phyloP scores from a whole-genome alignment of 2,329 filamentous ascomycete genomes.

The Penicillium sp. region DNA sequence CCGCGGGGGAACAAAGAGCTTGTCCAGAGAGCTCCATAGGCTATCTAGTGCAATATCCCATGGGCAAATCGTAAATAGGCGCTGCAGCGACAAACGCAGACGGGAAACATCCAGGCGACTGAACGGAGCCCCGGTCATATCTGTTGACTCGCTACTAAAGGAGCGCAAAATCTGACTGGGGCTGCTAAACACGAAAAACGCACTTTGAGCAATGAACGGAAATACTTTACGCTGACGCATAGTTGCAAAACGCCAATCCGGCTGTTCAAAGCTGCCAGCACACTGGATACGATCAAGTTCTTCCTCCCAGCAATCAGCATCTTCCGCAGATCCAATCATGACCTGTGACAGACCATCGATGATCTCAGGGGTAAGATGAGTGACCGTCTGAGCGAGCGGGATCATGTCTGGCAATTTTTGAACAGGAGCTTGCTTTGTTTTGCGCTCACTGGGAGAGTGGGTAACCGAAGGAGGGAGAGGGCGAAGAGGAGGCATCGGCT shows the following conservation, averaged over 20 bases:
- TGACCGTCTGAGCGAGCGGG: slow-evolving; percentile 27
- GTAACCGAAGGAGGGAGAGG: slow-evolving; percentile 11
- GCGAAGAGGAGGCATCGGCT: neutral
- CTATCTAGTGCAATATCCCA: slow-evolving; percentile 37
- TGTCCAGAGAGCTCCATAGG: slow-evolving; percentile 35
- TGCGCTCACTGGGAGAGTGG: slow-evolving; percentile 17
- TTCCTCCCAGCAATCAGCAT: slow-evolving; percentile 32
- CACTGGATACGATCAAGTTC: slow-evolving; percentile 33
- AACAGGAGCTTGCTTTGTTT: slow-evolving; percentile 10
- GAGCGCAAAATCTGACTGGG: slow-evolving; percentile 35
- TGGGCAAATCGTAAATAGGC: slow-evolving; percentile 32
- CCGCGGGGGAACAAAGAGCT: slow-evolving; percentile 33
- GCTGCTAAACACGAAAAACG: slow-evolving; percentile 38
- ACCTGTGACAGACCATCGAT: slow-evolving; percentile 31
- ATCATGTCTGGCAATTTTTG: slow-evolving; percentile 8
- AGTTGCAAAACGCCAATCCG: slow-evolving; percentile 34
- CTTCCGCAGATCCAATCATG: slow-evolving; percentile 30
- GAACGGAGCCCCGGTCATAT: neutral
- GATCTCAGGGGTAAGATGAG: slow-evolving; percentile 32
- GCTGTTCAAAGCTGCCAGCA: slow-evolving; percentile 31
- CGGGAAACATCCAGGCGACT: slow-evolving; percentile 24
- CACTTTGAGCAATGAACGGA: slow-evolving; percentile 38
- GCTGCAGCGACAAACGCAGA: slow-evolving; percentile 29
- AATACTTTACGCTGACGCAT: slow-evolving; percentile 31
- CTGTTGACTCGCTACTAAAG: slow-evolving; percentile 24